Evolutionary conservation across 2,329 filamentous ascomycete genomes (phyloP).

Genomic region (Myriosclerotinia duriaeana): DNA sequence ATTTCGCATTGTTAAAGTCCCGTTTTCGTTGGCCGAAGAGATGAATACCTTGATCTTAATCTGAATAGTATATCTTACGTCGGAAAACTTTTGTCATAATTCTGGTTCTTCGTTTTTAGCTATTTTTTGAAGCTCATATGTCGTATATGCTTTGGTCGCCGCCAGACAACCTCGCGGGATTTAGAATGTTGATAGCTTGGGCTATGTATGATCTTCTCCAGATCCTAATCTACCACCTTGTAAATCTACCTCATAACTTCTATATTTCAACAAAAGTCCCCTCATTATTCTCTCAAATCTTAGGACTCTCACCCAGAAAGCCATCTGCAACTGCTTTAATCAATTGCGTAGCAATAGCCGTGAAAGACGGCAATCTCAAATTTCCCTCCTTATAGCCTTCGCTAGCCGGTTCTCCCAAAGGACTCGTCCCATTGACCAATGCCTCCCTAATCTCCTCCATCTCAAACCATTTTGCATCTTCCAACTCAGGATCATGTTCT

Average conservation of each 20-base stretch:
- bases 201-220: background rate
- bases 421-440: slow-evolving; percentile 64
- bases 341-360: slow-evolving; percentile 90
- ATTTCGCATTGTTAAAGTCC: no score
- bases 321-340: slow-evolving; percentile 73
- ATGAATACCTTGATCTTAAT: no score
- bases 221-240: background rate
- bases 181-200: background rate
- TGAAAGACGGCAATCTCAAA: slow-evolving; percentile 76
- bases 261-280: background rate
- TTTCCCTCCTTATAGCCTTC: slow-evolving; percentile 72
- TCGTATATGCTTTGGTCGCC: background rate
- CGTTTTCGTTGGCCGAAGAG: no score
- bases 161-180: background rate
- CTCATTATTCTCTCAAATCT: slow-evolving; percentile 29
- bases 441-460: slow-evolving; percentile 79
- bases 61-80: no score
- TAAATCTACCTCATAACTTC: slow-evolving; percentile 16
- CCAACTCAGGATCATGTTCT: slow-evolving; percentile 86
- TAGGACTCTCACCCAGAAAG: slow-evolving; percentile 52
- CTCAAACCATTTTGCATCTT: slow-evolving; percentile 84
- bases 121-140: no score
- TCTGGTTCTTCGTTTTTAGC: background rate
- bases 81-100: background rate
- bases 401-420: slow-evolving; percentile 62